Evolutionary conservation across 2,329 filamentous ascomycete genomes (phyloP).

Genomic region (Onygena corvina): DNA sequence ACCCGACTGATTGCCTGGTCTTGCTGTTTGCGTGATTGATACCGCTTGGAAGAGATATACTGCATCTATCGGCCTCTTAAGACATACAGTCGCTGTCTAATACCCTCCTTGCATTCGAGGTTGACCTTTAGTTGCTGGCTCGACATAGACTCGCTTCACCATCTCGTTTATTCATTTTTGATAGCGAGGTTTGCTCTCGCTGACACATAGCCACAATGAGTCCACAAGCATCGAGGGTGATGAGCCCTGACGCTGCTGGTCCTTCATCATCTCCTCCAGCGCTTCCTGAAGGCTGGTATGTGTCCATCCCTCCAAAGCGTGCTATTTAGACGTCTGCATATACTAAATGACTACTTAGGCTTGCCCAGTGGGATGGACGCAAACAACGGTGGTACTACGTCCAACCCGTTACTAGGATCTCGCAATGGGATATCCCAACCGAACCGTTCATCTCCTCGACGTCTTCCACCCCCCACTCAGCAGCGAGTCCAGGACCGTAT

Average conservation of each 20-base stretch:
- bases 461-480: constrained; percentile 19
- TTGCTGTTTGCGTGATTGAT: background rate
- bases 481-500: constrained; percentile 16
- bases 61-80: background rate
- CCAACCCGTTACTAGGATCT: constrained; percentile 29
- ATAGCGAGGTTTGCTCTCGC: no score
- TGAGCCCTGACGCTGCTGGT: constrained; percentile 28
- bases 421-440: constrained; percentile 33
- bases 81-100: background rate
- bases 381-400: constrained; percentile 31
- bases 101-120: background rate
- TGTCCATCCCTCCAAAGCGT: background rate
- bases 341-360: constrained; percentile 20
- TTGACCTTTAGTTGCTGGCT: constrained; percentile 3
- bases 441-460: constrained; percentile 30
- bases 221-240: constrained; percentile 14
- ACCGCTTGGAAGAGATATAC: background rate
- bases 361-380: constrained; percentile 31
- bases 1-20: background rate
- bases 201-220: constrained; percentile 11
- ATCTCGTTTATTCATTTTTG: no score
- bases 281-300: constrained; percentile 32
- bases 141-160: background rate
- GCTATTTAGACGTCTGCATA: background rate
- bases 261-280: constrained; percentile 28